Percentiles rank a stretch among this genome's conserved stretches.
phyloP scores from a whole-genome alignment of 148 eudicot genomes.

The Simmondsia chinensis region DNA sequence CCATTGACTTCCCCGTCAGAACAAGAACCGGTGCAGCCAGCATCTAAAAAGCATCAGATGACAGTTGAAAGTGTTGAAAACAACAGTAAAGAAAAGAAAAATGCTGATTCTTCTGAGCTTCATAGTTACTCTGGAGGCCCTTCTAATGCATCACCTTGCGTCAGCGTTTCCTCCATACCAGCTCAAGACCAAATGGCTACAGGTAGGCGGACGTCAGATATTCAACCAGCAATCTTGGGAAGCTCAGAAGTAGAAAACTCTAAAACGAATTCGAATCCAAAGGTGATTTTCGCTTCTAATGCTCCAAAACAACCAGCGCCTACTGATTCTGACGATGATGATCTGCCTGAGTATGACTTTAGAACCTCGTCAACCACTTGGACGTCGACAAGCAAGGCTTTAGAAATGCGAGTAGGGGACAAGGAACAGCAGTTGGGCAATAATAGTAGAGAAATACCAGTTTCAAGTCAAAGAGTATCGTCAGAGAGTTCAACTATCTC shows the following conservation, averaged over 20 bases:
- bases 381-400: constrained; percentile 8
- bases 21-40: background rate
- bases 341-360: constrained; percentile 80
- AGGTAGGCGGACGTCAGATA: no score
- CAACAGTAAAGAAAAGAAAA: constrained; percentile 13
- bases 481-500: constrained; percentile 15
- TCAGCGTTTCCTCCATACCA: background rate
- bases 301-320: constrained; percentile 10
- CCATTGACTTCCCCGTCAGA: no score
- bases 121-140: background rate
- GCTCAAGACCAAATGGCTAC: no score
- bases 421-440: constrained; percentile 1
- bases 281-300: constrained; percentile 12
- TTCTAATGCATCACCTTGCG: constrained; percentile 3
- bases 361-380: constrained; percentile 18
- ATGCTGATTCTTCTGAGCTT: constrained; percentile 3
- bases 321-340: constrained; percentile 43
- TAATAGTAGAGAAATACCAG: background rate
- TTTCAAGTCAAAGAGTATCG: constrained; percentile 11
- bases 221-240: constrained; percentile 6
- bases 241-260: constrained; percentile 10
- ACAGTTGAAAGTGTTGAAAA: constrained; percentile 4
- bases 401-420: constrained; percentile 4
- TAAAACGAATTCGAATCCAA: constrained; percentile 17
- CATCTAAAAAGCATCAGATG: background rate